These are phyloP conservation scores for Glycine tomentella DNA, from an alignment of 306 rosid genomes.

Conservation along the genomic window DNA sequence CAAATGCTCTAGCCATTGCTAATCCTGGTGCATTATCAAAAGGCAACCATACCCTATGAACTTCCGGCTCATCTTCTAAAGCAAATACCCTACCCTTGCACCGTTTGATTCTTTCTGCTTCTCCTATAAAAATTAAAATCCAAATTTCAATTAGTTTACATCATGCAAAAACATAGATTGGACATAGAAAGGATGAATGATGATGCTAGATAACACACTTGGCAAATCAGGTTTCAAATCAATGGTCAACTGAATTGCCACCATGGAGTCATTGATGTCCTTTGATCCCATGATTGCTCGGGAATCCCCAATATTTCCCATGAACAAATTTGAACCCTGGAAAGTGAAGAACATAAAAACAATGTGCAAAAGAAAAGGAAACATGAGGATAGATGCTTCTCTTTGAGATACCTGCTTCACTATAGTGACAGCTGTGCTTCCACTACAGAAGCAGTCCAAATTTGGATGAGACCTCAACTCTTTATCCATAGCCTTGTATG, in stretches of 20 bases:
- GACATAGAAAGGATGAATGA: conserved; percentile 32
- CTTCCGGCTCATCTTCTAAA: conserved; percentile 97
- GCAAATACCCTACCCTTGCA: conserved; percentile 98
- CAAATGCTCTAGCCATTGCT: conserved; percentile 99
- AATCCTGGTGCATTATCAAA: conserved; percentile 96
- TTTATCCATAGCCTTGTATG: conserved; percentile 92
- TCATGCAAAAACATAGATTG: conserved; percentile 29
- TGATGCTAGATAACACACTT: conserved; percentile 54
- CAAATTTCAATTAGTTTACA: conserved; percentile 23
- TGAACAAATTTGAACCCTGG: conserved; percentile 87
- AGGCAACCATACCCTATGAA: conserved; percentile 92
- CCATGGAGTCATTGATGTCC: conserved; percentile 66
- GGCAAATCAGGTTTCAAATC: conserved; percentile 98
- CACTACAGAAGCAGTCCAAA: conserved; percentile 96
- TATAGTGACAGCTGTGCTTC: conserved; percentile 87
- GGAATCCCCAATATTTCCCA: conserved; percentile 91
- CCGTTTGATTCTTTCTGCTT: conserved; percentile 89
- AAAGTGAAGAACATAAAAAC: conserved; percentile 43
- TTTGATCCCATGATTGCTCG: conserved; percentile 94
- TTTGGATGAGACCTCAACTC: conserved; percentile 92
- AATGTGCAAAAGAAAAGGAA: conserved; percentile 36
- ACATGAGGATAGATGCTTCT: conserved; percentile 9
- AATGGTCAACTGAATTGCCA: conserved; percentile 83
- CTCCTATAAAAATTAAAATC: conserved; percentile 57
- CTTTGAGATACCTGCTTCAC: conserved; percentile 79